These are phyloP conservation scores for Fraxinus baroniana DNA, from an alignment of 305 asterid genomes.

Conservation along the genomic window DNA sequence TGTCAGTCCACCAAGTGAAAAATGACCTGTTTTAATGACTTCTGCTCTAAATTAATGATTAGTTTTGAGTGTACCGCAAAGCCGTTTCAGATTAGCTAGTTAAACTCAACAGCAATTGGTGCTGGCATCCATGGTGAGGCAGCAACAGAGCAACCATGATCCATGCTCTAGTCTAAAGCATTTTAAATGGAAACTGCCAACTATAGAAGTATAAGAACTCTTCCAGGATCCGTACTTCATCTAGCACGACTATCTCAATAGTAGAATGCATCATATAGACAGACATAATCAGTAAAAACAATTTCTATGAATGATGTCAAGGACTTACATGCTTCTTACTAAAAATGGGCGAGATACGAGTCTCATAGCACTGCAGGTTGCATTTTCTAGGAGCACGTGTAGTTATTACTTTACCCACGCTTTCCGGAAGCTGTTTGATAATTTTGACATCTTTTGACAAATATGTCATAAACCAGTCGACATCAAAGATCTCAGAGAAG, in stretches of 20 bases:
- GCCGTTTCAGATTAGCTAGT: background rate
- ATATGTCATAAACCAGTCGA: constrained; percentile 50
- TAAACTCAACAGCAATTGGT: background rate
- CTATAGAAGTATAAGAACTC: background rate
- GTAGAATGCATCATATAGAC: background rate
- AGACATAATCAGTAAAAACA: background rate
- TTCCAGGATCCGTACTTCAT: background rate
- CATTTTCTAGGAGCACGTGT: constrained; percentile 77
- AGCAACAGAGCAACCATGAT: background rate
- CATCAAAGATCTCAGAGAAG: constrained; percentile 76
- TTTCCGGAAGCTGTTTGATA: constrained; percentile 49
- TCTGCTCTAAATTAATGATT: background rate
- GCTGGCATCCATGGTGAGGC: background rate
- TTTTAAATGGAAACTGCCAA: background rate
- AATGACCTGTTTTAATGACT: background rate
- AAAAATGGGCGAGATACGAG: constrained; percentile 62
- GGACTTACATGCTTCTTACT: constrained; percentile 54
- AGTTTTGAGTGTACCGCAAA: background rate
- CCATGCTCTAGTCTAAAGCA: background rate
- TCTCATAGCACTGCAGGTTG: constrained; percentile 52
- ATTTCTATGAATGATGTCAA: background rate
- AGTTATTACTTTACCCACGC: constrained; percentile 38
- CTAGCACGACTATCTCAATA: background rate
- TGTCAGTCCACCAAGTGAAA: background rate
- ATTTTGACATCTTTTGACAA: constrained; percentile 56